Percentiles rank a stretch among this genome's conserved stretches.
Conservation (phyloP, 2,329 filamentous ascomycete genomes). For the Mariannaea elegans region DNA sequence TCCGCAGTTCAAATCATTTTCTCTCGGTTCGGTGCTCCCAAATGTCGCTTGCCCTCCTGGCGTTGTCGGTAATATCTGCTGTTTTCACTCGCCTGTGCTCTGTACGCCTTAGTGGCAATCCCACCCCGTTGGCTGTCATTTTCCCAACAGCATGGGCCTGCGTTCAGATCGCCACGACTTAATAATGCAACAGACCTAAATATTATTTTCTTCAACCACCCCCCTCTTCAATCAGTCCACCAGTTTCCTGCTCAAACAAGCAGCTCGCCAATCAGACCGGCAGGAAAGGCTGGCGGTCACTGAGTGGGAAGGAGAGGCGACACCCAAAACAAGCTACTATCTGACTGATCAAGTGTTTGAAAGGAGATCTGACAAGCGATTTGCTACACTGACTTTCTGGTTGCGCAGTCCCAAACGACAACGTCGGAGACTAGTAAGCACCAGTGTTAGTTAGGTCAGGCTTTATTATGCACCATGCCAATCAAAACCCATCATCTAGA, state of each 20-base stretch:
- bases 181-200: not conserved
- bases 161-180: slow-evolving; percentile 27
- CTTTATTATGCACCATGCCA: not conserved
- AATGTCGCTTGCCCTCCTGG: slow-evolving; percentile 17
- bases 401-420: not conserved
- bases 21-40: slow-evolving; percentile 1
- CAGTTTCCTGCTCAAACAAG: slow-evolving; percentile 17
- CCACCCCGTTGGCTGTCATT: slow-evolving; percentile 25
- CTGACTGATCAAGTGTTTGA: slow-evolving; percentile 2
- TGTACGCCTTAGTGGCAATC: slow-evolving; percentile 8
- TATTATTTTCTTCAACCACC: slow-evolving; percentile 15
- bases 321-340: slow-evolving; percentile 13
- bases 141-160: slow-evolving; percentile 28
- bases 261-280: slow-evolving; percentile 26
- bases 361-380: slow-evolving; percentile 17
- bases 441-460: not conserved
- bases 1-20: slow-evolving; percentile 1
- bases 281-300: slow-evolving; percentile 1
- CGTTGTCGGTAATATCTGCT: not conserved
- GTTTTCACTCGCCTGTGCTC: no score
- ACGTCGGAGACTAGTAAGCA: not conserved
- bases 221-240: slow-evolving; percentile 30
- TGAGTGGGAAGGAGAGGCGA: slow-evolving; percentile 20
- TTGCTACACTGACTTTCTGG: slow-evolving; percentile 2
- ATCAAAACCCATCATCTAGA: not conserved